Percentiles rank a stretch among this genome's conserved stretches.
Conservation (phyloP, 768 basidiomycete genomes). For the Suillus brevipes region DNA sequence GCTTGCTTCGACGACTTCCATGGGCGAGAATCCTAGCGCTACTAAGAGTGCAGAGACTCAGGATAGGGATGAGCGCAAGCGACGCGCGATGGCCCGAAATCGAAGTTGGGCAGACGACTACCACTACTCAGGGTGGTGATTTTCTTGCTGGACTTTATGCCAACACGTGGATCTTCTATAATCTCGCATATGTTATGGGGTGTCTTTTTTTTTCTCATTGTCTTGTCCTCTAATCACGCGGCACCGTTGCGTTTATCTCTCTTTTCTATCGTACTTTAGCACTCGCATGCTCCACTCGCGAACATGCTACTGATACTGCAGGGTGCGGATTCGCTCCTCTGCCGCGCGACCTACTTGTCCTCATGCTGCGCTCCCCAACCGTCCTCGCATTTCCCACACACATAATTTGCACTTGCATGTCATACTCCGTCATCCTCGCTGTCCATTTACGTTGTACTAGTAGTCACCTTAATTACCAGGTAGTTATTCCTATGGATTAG, state of each 20-base stretch:
- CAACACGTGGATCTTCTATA: constrained; percentile 20
- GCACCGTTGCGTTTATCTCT: constrained; percentile 15
- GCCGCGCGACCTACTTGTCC: neutral
- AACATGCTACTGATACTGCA: constrained; percentile 6
- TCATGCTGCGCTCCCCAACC: constrained; percentile 3
- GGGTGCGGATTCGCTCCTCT: constrained; percentile 1
- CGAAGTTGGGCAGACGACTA: constrained; percentile 71
- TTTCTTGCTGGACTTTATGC: neutral
- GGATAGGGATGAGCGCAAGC: constrained; percentile 42
- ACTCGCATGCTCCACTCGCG: constrained; percentile 7
- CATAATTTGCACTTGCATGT: constrained; percentile 9
- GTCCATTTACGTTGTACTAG: constrained; percentile 36
- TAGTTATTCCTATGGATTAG: constrained; percentile 14
- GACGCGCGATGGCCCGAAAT: constrained; percentile 55
- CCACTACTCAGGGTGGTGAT: constrained; percentile 64
- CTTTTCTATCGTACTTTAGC: constrained; percentile 24
- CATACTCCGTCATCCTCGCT: constrained; percentile 15
- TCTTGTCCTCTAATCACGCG: constrained; percentile 8
- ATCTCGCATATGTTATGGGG: constrained; percentile 22
- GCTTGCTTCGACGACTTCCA: constrained; percentile 29
- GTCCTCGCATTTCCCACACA: constrained; percentile 9
- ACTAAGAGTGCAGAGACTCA: constrained; percentile 25
- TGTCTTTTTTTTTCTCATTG: constrained; percentile 19
- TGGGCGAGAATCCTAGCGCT: constrained; percentile 12
- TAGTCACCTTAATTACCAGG: constrained; percentile 29